A percentile compares a stretch with the other conserved stretches of the same genome.
These are phyloP conservation scores for Cicer yamashitae DNA, from an alignment of 306 rosid genomes.

Conservation along the genomic window DNA sequence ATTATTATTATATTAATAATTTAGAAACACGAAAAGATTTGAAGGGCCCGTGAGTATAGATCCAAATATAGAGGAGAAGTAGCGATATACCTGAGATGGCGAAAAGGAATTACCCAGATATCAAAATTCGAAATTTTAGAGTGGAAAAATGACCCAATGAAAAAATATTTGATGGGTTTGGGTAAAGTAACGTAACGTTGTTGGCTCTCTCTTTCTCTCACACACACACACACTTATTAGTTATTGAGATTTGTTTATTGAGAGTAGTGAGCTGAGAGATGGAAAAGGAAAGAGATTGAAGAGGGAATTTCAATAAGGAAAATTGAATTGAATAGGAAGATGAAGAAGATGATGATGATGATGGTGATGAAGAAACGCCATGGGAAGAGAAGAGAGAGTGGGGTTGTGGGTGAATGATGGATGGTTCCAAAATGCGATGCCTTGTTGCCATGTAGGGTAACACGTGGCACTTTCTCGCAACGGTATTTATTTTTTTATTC, in stretches of 20 bases:
- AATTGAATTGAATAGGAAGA: slow-evolving; percentile 28
- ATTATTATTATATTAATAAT: background rate
- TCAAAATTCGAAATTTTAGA: slow-evolving; percentile 29
- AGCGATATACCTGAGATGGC: slow-evolving; percentile 50
- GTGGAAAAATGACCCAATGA: slow-evolving; percentile 34
- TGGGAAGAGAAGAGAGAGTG: slow-evolving; percentile 11
- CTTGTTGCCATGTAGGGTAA: slow-evolving; percentile 72
- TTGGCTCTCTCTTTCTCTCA: background rate
- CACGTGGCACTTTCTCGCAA: slow-evolving; percentile 81
- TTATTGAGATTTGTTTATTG: background rate
- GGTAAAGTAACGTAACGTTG: too few species aligned
- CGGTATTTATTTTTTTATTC: slow-evolving; percentile 37
- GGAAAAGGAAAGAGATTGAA: slow-evolving; percentile 19
- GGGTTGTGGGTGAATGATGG: slow-evolving; percentile 35
- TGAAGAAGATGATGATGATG: slow-evolving; percentile 46
- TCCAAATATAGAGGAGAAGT: slow-evolving; percentile 41
- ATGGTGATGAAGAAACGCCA: slow-evolving; percentile 63
- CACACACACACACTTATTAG: background rate
- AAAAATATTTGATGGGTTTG: slow-evolving; percentile 38
- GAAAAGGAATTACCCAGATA: slow-evolving; percentile 32
- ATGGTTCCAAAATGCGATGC: slow-evolving; percentile 68
- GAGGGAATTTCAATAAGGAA: slow-evolving; percentile 2
- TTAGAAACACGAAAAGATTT: background rate
- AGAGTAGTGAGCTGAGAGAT: slow-evolving; percentile 2
- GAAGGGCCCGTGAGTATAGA: background rate